Conservation (phyloP, 176 grass and related monocot genomes). For the Triticum urartu region DNA sequence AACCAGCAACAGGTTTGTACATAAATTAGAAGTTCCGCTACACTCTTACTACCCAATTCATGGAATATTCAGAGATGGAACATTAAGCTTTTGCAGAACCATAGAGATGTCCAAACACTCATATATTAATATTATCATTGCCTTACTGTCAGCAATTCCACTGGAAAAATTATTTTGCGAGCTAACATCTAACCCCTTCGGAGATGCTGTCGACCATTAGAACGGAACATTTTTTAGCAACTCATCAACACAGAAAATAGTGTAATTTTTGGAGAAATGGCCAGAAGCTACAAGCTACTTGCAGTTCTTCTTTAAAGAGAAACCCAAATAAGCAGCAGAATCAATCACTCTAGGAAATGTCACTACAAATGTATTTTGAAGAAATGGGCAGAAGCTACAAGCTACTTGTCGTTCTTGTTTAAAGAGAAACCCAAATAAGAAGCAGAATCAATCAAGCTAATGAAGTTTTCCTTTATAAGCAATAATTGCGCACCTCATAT, state of each 20-base stretch:
- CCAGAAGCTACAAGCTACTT: background rate
- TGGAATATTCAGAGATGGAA: slow-evolving; percentile 5
- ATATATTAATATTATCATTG: slow-evolving; percentile 3
- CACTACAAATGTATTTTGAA: background rate
- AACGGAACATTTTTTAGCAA: background rate
- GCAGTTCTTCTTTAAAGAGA: background rate
- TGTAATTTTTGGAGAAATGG: background rate
- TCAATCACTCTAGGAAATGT: background rate
- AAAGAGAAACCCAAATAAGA: background rate
- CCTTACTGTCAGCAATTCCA: background rate
- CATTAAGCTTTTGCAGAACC: background rate
- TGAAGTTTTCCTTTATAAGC: background rate
- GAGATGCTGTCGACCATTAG: background rate
- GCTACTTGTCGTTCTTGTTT: background rate
- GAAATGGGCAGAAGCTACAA: background rate
- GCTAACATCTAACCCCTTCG: background rate
- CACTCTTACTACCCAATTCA: background rate
- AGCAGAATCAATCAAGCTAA: background rate
- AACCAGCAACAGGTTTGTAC: background rate
- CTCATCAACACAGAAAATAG: background rate
- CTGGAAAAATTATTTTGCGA: background rate
- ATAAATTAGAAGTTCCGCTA: background rate
- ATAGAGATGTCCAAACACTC: background rate
- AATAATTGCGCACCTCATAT: background rate
- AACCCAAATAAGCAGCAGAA: background rate